These are phyloP conservation scores for Heterobasidion annosum DNA, from an alignment of 1,284 basidiomycete species.

Conservation along the genomic window DNA sequence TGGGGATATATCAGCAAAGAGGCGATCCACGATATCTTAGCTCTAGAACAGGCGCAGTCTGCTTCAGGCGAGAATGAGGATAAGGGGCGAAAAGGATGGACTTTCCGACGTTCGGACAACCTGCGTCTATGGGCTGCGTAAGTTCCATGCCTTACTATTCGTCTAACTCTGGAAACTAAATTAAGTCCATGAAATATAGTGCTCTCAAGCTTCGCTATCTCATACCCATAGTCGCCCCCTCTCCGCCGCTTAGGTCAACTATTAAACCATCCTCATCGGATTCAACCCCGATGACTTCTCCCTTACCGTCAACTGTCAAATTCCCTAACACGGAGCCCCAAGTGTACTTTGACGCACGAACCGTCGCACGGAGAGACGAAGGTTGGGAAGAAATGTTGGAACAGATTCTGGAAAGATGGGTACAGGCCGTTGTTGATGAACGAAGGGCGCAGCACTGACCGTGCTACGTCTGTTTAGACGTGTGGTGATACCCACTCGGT, in stretches of 20 bases:
- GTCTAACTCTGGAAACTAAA: neutral
- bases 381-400: constrained; percentile 81
- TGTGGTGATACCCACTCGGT: neutral
- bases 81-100: constrained; percentile 46
- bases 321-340: constrained; percentile 26
- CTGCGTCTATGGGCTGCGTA: constrained; percentile 77
- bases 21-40: constrained; percentile 70
- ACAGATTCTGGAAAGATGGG: constrained; percentile 53
- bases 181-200: constrained; percentile 25
- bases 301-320: constrained; percentile 16
- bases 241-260: constrained; percentile 9
- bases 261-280: constrained; percentile 16
- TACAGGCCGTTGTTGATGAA: constrained; percentile 61
- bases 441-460: constrained; percentile 12
- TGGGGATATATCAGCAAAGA: constrained; percentile 82
- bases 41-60: constrained; percentile 33
- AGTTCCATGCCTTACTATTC: constrained; percentile 19
- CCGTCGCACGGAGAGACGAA: constrained; percentile 62
- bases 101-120: constrained; percentile 78
- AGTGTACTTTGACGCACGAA: constrained; percentile 60
- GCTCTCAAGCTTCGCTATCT: constrained; percentile 77
- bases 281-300: constrained; percentile 15
- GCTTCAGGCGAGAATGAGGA: neutral
- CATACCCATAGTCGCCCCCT: constrained; percentile 54
- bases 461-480: neutral